A percentile compares a stretch with the other conserved stretches of the same genome.
Conservation (phyloP, 495 filamentous ascomycete species). For the Lentithecium fluviatile region DNA sequence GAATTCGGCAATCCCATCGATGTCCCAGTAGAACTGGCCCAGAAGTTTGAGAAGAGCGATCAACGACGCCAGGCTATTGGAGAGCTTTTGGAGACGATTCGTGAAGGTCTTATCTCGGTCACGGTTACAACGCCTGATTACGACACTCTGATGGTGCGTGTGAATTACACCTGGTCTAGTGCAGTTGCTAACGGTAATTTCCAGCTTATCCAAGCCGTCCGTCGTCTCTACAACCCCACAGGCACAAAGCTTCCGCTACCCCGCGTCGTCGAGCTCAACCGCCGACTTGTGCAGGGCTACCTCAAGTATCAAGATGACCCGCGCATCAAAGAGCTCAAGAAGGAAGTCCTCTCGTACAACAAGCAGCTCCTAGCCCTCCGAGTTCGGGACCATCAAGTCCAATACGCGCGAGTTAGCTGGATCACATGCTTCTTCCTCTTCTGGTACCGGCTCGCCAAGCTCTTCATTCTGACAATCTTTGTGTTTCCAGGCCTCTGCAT, state of each 20-base stretch:
- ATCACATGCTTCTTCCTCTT: conserved; percentile 71
- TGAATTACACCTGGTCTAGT: background rate
- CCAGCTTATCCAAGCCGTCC: conserved; percentile 84
- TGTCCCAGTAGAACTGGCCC: conserved; percentile 74
- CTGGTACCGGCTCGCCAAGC: conserved; percentile 74
- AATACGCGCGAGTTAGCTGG: conserved; percentile 82
- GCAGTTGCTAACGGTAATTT: conserved; percentile 2
- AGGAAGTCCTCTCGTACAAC: conserved; percentile 83
- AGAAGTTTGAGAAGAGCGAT: conserved; percentile 79
- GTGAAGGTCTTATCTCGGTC: conserved; percentile 78
- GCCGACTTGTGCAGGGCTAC: conserved; percentile 88
- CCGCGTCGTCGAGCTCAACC: conserved; percentile 93
- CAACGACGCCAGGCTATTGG: conserved; percentile 76
- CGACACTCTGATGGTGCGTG: conserved; percentile 86
- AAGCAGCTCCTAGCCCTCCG: conserved; percentile 79
- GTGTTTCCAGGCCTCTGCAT: conserved; percentile 84
- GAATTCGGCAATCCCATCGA: conserved; percentile 91
- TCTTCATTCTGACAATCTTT: conserved; percentile 71
- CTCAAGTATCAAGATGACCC: conserved; percentile 88
- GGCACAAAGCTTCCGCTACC: conserved; percentile 93
- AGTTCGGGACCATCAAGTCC: conserved; percentile 92
- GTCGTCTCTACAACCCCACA: conserved; percentile 88
- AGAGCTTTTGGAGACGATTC: conserved; percentile 77
- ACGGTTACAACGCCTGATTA: conserved; percentile 94
- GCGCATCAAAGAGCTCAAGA: conserved; percentile 74